Conservation (phyloP, 2,329 filamentous ascomycete genomes). For the Fusarium coicis region DNA sequence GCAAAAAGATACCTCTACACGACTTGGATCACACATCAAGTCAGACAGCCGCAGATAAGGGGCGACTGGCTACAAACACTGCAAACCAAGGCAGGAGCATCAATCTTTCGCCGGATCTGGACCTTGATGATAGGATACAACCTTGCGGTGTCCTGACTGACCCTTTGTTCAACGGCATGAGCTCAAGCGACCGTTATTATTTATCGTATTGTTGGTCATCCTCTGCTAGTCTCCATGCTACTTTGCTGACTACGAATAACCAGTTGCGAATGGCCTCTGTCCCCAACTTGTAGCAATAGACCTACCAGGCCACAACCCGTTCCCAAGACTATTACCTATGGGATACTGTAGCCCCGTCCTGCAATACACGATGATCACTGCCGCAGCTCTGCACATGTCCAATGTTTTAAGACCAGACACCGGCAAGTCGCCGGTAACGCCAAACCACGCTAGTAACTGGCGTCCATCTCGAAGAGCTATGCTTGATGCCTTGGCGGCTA, state of each 20-base stretch:
- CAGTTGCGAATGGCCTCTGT: constrained; percentile 3
- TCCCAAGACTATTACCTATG: neutral
- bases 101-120: accelerated
- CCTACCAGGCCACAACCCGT: constrained; percentile 2
- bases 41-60: neutral
- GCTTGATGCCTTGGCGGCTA: neutral
- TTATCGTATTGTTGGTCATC: constrained; percentile 2
- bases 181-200: neutral
- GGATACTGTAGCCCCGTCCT: neutral
- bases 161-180: neutral
- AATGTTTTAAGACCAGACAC: neutral
- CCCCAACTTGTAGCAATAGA: constrained; percentile 7
- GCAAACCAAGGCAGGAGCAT: neutral
- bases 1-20: neutral
- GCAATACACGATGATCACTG: neutral
- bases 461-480: neutral
- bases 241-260: neutral
- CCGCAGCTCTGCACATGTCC: constrained; percentile 10
- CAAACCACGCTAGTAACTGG: neutral
- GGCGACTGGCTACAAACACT: too few relatives aligned
- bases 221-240: too few relatives aligned
- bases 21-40: accelerated
- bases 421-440: neutral
- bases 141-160: neutral
- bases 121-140: neutral